phyloP scores from a whole-genome alignment of 176 grass and related monocot genomes.

The Ensete ventricosum region DNA sequence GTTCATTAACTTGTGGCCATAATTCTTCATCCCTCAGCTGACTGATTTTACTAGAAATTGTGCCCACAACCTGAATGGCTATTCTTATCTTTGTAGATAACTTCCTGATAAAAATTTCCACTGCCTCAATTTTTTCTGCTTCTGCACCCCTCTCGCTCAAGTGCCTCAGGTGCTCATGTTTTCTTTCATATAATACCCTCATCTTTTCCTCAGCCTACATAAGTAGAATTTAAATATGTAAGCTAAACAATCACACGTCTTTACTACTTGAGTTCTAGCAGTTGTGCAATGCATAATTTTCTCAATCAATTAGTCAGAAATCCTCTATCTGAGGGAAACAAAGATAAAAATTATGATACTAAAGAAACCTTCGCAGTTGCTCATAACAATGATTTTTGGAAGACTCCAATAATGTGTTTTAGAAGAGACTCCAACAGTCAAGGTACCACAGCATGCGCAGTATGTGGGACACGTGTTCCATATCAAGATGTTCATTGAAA shows the following conservation, averaged over 20 bases:
- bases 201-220: constrained; percentile 75
- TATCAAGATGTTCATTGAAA: too few species aligned
- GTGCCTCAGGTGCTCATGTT: constrained; percentile 56
- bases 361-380: too few species aligned
- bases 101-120: constrained; percentile 61
- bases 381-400: too few species aligned
- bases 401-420: too few species aligned
- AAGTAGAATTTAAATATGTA: background rate
- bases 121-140: constrained; percentile 55
- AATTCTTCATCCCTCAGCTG: constrained; percentile 86
- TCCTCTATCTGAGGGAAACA: too few species aligned
- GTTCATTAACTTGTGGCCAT: constrained; percentile 84
- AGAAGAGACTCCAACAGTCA: too few species aligned
- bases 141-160: constrained; percentile 80
- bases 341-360: too few species aligned
- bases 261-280: too few species aligned
- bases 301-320: too few species aligned
- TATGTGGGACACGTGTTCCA: too few species aligned
- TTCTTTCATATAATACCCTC: constrained; percentile 57
- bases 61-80: constrained; percentile 81
- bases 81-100: constrained; percentile 93
- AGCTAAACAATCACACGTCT: background rate
- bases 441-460: too few species aligned
- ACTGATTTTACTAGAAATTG: constrained; percentile 85
- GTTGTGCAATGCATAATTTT: too few species aligned